These are phyloP conservation scores for Ophiocordyceps camponoti-saundersi DNA, from an alignment of 2,329 filamentous ascomycete species.

Conservation along the genomic window DNA sequence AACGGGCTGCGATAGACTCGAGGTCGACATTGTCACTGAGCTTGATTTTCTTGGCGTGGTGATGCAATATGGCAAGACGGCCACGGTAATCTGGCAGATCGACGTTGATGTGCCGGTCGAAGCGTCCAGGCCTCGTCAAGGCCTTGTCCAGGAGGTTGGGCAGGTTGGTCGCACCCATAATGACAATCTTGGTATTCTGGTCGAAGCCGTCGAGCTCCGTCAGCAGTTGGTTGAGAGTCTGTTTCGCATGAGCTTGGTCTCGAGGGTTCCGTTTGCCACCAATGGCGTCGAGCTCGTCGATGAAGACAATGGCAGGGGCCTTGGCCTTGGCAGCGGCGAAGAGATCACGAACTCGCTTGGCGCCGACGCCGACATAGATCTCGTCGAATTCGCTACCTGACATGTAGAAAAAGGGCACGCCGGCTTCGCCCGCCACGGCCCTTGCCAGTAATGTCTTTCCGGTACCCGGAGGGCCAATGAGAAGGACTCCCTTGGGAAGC, in stretches of 20 bases:
- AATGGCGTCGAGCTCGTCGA: conserved; percentile 87
- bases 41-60: conserved; percentile 87
- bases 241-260: conserved; percentile 89
- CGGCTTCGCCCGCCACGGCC: conserved; percentile 90
- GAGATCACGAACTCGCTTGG: conserved; percentile 90
- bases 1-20: conserved; percentile 68
- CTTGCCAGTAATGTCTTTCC: conserved; percentile 93
- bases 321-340: conserved; percentile 70
- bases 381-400: conserved; percentile 98
- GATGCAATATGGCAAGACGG: conserved; percentile 79
- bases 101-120: conserved; percentile 84
- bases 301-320: conserved; percentile 85
- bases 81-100: conserved; percentile 84
- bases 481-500: conserved; percentile 86
- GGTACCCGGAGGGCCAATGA: conserved; percentile 90
- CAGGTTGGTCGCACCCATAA: conserved; percentile 92
- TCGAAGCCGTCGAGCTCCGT: conserved; percentile 96
- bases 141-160: conserved; percentile 90
- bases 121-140: conserved; percentile 81
- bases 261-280: conserved; percentile 84
- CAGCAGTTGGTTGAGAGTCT: conserved; percentile 91
- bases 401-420: conserved; percentile 99
- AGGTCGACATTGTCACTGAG: conserved; percentile 66
- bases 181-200: conserved; percentile 85
- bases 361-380: conserved; percentile 91